Base-by-base conservation (phyloP, 768 basidiomycete genomes). In the Hortiboletus campestris region DNA sequence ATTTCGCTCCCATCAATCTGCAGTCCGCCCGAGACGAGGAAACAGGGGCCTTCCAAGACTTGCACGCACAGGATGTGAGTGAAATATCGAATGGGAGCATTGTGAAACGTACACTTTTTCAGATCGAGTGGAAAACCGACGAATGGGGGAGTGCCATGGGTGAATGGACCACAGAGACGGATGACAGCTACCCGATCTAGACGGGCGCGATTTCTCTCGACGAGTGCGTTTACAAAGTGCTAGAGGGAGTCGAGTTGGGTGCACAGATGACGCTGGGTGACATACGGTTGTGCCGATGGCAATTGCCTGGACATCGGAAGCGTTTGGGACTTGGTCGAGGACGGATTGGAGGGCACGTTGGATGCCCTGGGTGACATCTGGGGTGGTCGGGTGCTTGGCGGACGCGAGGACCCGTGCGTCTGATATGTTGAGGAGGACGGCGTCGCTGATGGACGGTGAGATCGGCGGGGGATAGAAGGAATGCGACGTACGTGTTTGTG, bases 181-280 rank as follows among this genome's bases (percentile, higher is more conserved):
- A 88, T 75, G 36, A 87, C 84, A 0, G 84, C 86, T 0, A 88
- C 85, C 44, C 79, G 79, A 43, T 78, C 75, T 14, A 87, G 69
- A n/a, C 80, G 74, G 3, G 75, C 57, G 6, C 77, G 68, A 64
- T 86, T 80, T 25, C 77, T 66, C 69, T 86, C 83, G 17, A 87
- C 74, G 3, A 88, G 78, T 1, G 84, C 83, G 58, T 87, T 84
- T 25, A 84, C 74, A 54, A 83, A 83, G 63, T 81, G 79, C 74
- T 78, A 20, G 19, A 29, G 19, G 8, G 5, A 16, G 14, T 1
- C 49, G 19, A 58, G 47, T 2, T 9, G 28, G 9, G 31, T 2
- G 17, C 17, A 2, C 12, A 8, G 13, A 5, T 6, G 22, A 5
- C 1, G 8, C 0, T 2, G 16, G 22, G 5, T 31, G 28, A 51